These are phyloP conservation scores for Avena atlantica DNA, from an alignment of 176 grass and related monocot species.

Conservation along the genomic window DNA sequence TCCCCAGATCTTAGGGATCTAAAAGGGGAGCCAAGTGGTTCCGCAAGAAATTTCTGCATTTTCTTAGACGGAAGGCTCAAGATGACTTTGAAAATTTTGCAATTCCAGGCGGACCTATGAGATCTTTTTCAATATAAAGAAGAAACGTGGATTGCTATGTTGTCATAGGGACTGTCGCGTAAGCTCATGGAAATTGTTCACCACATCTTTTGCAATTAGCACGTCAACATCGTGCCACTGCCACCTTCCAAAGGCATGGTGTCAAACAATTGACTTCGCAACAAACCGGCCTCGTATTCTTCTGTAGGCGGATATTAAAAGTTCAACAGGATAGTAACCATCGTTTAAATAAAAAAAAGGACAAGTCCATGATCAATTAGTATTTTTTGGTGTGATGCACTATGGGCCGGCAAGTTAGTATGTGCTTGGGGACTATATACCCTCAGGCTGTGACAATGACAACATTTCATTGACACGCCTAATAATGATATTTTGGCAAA, in stretches of 20 bases:
- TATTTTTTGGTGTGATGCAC: not conserved
- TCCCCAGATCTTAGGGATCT: not conserved
- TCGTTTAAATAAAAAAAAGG: not conserved
- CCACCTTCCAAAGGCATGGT: constrained; percentile 39
- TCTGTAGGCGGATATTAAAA: constrained; percentile 3
- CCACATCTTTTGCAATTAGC: constrained; percentile 21
- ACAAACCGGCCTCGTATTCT: constrained; percentile 20
- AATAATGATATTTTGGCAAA: not conserved
- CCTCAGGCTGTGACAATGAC: not conserved
- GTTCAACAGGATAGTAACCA: not conserved
- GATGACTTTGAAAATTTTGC: too few species aligned
- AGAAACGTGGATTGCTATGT: not conserved
- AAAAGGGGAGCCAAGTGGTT: too few species aligned
- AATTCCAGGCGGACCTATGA: not conserved
- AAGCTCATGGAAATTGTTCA: not conserved
- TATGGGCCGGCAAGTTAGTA: not conserved
- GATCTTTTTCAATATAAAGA: not conserved
- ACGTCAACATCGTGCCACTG: constrained; percentile 44
- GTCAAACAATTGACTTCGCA: constrained; percentile 36
- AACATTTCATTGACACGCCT: not conserved
- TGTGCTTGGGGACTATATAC: not conserved
- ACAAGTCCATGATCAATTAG: not conserved
- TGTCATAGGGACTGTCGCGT: not conserved
- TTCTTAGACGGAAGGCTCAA: too few species aligned
- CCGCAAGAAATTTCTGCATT: not conserved